These are phyloP conservation scores for Phytophthora europaea DNA, from an alignment of 352 stramenopile species.

Conservation along the genomic window DNA sequence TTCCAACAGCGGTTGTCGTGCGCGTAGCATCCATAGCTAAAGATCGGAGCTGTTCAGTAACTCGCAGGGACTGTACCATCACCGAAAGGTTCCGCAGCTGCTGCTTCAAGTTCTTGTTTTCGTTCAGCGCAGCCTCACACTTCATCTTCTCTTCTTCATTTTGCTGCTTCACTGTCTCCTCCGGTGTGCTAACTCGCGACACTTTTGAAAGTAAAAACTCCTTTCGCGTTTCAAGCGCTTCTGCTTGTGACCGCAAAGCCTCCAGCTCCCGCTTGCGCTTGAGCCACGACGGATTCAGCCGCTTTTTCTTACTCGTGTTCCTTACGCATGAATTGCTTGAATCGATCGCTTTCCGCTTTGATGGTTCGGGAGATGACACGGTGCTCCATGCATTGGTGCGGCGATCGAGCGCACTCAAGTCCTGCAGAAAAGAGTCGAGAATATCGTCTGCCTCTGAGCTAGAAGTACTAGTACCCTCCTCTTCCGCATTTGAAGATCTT, in stretches of 20 bases:
- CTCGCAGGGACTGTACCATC: too few species aligned
- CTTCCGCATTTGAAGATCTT: too few species aligned
- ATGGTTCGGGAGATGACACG: background rate
- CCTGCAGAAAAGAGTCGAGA: constrained; percentile 11
- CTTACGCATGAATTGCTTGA: background rate
- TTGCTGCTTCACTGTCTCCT: background rate
- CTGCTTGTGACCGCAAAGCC: background rate
- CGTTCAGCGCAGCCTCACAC: background rate
- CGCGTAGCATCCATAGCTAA: background rate
- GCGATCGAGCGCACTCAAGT: constrained; percentile 1
- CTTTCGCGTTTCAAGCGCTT: constrained; percentile 3
- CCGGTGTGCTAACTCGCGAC: background rate
- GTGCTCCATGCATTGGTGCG: background rate
- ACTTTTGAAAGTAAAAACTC: background rate
- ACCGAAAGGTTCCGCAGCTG: background rate
- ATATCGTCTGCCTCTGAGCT: background rate
- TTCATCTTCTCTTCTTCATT: constrained; percentile 3
- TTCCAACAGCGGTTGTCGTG: background rate
- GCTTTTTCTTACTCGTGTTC: background rate
- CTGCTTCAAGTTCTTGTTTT: constrained; percentile 11
- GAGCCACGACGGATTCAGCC: constrained; percentile 6
- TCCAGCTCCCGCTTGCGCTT: constrained; percentile 18
- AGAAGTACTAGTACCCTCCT: too few species aligned
- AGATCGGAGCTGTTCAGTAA: background rate
- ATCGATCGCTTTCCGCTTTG: background rate